Conservation (phyloP, 306 rosid genomes). For the Notholithocarpus densiflorus region DNA sequence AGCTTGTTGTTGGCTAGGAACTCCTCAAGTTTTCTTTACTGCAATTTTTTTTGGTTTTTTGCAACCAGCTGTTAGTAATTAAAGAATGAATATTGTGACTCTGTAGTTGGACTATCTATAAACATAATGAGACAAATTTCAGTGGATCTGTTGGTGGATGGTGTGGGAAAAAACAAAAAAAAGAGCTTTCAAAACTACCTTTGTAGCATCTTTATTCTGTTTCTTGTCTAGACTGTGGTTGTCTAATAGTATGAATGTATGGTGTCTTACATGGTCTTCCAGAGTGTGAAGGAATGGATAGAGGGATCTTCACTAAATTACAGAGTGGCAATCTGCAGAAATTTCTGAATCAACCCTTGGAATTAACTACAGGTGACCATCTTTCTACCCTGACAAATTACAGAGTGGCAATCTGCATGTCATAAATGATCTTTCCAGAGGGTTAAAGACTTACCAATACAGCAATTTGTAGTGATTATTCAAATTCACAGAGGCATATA, state of each 20-base stretch:
- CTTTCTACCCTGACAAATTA: slow-evolving; percentile 14
- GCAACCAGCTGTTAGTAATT: neutral
- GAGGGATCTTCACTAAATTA: slow-evolving; percentile 33
- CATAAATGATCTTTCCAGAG: neutral
- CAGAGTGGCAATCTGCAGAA: slow-evolving; percentile 40
- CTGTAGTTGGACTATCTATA: neutral
- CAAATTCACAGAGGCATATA: slow-evolving; percentile 7
- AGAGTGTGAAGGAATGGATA: slow-evolving; percentile 32
- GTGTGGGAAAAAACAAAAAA: neutral
- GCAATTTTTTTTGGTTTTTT: neutral
- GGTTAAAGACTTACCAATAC: neutral
- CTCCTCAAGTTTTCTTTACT: neutral
- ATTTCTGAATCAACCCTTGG: slow-evolving; percentile 39
- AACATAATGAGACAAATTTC: neutral
- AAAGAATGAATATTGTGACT: neutral
- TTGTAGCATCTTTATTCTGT: neutral
- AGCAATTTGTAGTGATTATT: neutral
- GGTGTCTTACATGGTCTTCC: slow-evolving; percentile 20
- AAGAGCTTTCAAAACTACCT: neutral
- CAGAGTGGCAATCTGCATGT: too few relatives aligned
- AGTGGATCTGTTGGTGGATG: neutral
- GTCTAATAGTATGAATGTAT: neutral
- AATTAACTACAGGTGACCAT: slow-evolving; percentile 47
- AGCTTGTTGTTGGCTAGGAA: neutral
- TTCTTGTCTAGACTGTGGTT: neutral